Evolutionary conservation across 768 basidiomycete genomes (phyloP).

Genomic region (Dentipellis fragilis): DNA sequence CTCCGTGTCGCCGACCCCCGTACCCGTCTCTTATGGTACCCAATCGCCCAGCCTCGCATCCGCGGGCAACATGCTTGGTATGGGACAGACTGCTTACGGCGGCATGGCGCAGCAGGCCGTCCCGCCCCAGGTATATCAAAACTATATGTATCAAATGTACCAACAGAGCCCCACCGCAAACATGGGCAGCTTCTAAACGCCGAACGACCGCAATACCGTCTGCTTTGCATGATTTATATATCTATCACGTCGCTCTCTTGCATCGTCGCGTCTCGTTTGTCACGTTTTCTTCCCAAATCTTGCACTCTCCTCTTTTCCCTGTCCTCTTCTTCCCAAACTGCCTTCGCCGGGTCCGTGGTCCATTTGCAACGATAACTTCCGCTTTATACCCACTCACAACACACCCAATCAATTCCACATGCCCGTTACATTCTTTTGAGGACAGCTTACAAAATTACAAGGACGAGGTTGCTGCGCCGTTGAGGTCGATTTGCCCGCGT

Average conservation of each 20-base stretch:
- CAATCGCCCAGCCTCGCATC: slow-evolving; percentile 57
- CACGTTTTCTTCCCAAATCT: neutral
- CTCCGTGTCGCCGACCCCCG: slow-evolving; percentile 11
- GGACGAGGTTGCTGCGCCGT: neutral
- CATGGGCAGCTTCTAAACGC: slow-evolving; percentile 58
- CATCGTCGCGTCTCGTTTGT: neutral
- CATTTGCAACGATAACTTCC: neutral
- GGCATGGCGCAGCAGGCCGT: slow-evolving; percentile 47
- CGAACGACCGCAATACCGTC: slow-evolving; percentile 12
- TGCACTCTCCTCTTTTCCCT: neutral
- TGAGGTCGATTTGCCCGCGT: neutral
- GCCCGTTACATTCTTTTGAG: neutral
- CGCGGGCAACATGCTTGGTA: slow-evolving; percentile 45
- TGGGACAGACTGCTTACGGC: slow-evolving; percentile 58
- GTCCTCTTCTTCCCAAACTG: neutral
- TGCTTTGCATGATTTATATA: slow-evolving; percentile 3
- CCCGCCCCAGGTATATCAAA: slow-evolving; percentile 65
- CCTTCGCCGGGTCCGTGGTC: neutral
- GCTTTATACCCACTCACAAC: neutral
- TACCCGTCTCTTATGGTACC: slow-evolving; percentile 37
- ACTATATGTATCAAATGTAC: slow-evolving; percentile 73
- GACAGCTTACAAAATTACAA: neutral
- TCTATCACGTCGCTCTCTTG: slow-evolving; percentile 5
- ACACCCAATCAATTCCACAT: neutral
- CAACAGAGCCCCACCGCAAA: slow-evolving; percentile 52